phyloP scores from a whole-genome alignment of 140 eudicot genomes.

The Oenanthe javanica region DNA sequence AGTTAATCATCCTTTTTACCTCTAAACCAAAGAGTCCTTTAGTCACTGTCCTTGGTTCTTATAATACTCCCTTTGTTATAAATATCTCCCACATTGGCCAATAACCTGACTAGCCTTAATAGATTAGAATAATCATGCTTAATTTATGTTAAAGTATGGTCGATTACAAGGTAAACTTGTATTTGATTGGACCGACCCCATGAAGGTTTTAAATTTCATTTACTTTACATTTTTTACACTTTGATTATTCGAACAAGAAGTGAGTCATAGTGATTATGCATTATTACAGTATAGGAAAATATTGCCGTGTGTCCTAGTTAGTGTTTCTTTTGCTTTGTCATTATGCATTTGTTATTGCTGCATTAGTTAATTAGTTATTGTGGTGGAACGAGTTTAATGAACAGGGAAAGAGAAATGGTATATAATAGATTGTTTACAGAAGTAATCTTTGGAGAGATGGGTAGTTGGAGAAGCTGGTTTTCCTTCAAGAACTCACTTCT shows the following conservation, averaged over 20 bases:
- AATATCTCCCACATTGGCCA: neutral
- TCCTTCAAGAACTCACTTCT: constrained; percentile 36
- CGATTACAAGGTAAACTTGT: neutral
- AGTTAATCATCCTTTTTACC: constrained; percentile 7
- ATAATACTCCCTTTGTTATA: neutral
- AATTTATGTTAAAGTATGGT: neutral
- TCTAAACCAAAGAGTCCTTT: constrained; percentile 9
- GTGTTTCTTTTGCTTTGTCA: constrained; percentile 46
- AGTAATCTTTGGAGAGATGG: constrained; percentile 33
- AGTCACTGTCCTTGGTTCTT: constrained; percentile 2
- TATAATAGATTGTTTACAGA: constrained; percentile 14
- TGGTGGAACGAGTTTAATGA: constrained; percentile 4
- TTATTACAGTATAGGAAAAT: neutral
- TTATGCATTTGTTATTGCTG: constrained; percentile 27
- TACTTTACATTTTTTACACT: neutral
- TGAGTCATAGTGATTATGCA: neutral
- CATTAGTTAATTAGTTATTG: constrained; percentile 7
- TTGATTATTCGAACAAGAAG: neutral
- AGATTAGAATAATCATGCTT: neutral
- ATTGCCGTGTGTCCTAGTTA: constrained; percentile 36
- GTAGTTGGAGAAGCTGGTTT: constrained; percentile 35
- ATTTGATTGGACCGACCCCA: constrained; percentile 4
- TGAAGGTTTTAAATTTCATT: neutral
- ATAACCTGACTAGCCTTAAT: neutral
- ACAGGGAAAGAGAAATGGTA: constrained; percentile 12